A percentile compares a stretch with the other conserved stretches of the same genome.
phyloP scores from a whole-genome alignment of 1,284 basidiomycete species.

The Mycosarcoma maydis region DNA sequence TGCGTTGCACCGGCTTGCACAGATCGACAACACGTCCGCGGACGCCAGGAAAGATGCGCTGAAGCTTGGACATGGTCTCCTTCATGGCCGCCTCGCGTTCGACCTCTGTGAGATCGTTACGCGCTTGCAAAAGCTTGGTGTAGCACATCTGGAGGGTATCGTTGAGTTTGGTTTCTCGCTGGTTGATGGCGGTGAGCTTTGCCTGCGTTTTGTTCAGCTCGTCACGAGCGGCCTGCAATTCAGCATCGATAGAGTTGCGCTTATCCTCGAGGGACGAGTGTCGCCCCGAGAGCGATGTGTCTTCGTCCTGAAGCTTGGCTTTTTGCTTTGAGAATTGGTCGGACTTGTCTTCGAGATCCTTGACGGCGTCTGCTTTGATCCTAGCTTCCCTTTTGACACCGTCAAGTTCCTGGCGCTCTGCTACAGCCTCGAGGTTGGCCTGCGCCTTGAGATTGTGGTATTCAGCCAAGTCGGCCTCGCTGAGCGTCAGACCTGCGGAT shows the following conservation, averaged over 20 bases:
- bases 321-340: conserved; percentile 75
- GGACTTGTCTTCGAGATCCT: conserved; percentile 72
- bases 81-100: conserved; percentile 85
- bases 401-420: conserved; percentile 87
- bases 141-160: conserved; percentile 87
- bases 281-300: conserved; percentile 72
- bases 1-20: conserved; percentile 89
- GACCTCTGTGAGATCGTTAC: conserved; percentile 71
- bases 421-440: conserved; percentile 77
- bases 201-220: conserved; percentile 80
- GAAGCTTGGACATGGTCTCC: conserved; percentile 83
- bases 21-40: conserved; percentile 86
- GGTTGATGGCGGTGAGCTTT: conserved; percentile 75
- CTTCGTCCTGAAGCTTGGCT: conserved; percentile 75
- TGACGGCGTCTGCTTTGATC: conserved; percentile 74
- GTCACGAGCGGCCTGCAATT: conserved; percentile 70
- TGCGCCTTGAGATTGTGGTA: conserved; percentile 78
- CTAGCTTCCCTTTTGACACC: conserved; percentile 84
- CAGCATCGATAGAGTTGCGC: conserved; percentile 25
- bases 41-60: conserved; percentile 71
- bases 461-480: conserved; percentile 83
- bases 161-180: conserved; percentile 71
- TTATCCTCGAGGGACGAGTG: conserved; percentile 70
- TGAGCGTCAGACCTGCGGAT: conserved; percentile 77
- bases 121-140: conserved; percentile 76